Percentiles rank a stretch among this genome's conserved stretches.
These are phyloP conservation scores for Monosporascus sp. DNA, from an alignment of 2,329 filamentous ascomycete species.

Conservation along the genomic window DNA sequence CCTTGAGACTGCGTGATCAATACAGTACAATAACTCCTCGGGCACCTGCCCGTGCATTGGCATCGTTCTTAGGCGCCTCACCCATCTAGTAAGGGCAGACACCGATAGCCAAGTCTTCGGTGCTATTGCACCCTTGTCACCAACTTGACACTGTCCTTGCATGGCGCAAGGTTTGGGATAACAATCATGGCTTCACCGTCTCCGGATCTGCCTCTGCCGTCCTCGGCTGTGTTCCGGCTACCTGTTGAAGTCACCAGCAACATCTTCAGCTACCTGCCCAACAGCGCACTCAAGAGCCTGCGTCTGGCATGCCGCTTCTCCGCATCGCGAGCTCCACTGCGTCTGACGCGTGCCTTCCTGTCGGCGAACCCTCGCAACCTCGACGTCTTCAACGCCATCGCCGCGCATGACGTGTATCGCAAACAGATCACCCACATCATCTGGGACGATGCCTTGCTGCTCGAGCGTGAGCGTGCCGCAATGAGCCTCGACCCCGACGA, in stretches of 20 bases:
- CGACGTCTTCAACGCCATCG: conserved; percentile 28
- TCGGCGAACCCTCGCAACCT: conserved; percentile 34
- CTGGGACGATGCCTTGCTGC: conserved; percentile 27
- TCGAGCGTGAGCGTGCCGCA: not conserved
- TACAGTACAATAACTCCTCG: too few relatives aligned
- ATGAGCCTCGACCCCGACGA: not conserved
- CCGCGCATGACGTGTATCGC: conserved; percentile 28
- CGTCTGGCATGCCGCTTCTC: conserved; percentile 18
- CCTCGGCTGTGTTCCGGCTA: not conserved
- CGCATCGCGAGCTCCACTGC: conserved; percentile 11
- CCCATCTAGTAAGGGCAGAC: too few relatives aligned
- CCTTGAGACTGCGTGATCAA: too few relatives aligned
- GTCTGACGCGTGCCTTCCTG: conserved; percentile 31
- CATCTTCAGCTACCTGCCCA: conserved; percentile 12
- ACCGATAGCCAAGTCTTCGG: too few relatives aligned
- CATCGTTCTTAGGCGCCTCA: too few relatives aligned
- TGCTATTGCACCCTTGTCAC: too few relatives aligned
- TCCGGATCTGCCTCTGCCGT: too few relatives aligned
- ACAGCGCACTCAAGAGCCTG: conserved; percentile 20
- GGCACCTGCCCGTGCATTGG: too few relatives aligned
- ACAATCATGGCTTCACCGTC: too few relatives aligned
- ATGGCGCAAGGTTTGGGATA: too few relatives aligned
- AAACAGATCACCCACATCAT: conserved; percentile 31
- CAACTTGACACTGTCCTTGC: too few relatives aligned
- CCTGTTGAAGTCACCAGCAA: conserved; percentile 3